phyloP scores from a whole-genome alignment of 331 rosid genomes.

The Prunus yedoensis region DNA sequence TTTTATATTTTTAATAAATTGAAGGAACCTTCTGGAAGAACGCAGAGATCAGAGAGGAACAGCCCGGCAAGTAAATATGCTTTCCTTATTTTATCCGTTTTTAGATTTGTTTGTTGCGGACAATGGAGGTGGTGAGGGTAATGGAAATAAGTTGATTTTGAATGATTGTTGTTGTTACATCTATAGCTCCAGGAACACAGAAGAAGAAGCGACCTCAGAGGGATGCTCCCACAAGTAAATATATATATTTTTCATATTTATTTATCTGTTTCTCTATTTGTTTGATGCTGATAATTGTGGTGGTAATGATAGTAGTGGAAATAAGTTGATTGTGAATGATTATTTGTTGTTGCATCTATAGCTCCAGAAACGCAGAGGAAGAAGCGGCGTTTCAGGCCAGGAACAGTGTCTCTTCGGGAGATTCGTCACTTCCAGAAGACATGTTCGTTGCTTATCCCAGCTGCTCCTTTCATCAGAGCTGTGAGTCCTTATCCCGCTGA shows the following conservation, averaged over 20 bases:
- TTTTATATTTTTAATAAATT: not conserved
- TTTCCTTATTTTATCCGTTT: not conserved
- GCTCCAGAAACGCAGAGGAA: slow-evolving; percentile 1
- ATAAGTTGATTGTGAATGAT: too few relatives aligned
- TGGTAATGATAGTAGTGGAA: too few relatives aligned
- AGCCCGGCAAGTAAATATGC: slow-evolving; percentile 14
- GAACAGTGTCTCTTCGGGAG: slow-evolving; percentile 35
- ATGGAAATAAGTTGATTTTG: not conserved
- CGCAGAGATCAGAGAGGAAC: not conserved
- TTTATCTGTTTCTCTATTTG: too few relatives aligned
- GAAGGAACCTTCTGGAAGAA: slow-evolving; percentile 14
- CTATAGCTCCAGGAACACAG: slow-evolving; percentile 11
- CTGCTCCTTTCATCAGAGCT: slow-evolving; percentile 31
- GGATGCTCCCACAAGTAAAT: too few relatives aligned
- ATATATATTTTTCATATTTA: too few relatives aligned
- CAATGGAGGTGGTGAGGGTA: not conserved
- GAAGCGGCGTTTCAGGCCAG: slow-evolving; percentile 32
- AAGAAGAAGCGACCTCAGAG: slow-evolving; percentile 11
- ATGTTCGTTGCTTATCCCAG: slow-evolving; percentile 25
- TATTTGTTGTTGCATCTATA: too few relatives aligned
- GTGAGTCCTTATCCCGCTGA: not conserved
- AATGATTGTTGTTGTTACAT: not conserved
- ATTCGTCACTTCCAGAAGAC: slow-evolving; percentile 35
- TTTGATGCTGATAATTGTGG: too few relatives aligned
- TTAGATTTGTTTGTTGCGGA: not conserved